Base-by-base conservation (phyloP, 2,329 filamentous ascomycete genomes). In the Trichoderma sp. region DNA sequence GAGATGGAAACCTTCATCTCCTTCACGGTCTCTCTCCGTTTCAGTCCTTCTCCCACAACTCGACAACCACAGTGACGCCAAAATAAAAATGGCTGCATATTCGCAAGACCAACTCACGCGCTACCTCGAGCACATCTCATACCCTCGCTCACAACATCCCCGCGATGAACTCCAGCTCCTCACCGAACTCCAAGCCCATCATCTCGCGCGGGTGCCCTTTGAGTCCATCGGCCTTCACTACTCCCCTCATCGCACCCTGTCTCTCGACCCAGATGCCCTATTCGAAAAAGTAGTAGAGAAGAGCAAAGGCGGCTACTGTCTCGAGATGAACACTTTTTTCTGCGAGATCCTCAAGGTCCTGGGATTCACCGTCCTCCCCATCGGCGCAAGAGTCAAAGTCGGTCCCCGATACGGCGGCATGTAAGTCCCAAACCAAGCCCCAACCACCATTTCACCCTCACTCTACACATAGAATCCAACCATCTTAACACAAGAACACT, bases 221-320 rank as follows among this genome's bases (percentile, higher is more conserved):
- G 88, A 89, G 73, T 87, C 84, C 71, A 76, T 89, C 3, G 79
- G 83, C 6, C 79, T 89, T 6, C 86, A 89, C 77, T 88, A 89
- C 78, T 80, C 81, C 8, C 74, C 75, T 18, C 75, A 79, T 74
- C 79, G 81, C 24, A 66, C 74, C 8, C 76, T 84, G 15, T 75
- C 79, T 7, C 80, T 87, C 30, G 78, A 83, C 15, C 81, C 83
- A 0, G 77, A 82, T 11, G 76, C 78, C 43, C 79, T 86, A 3
- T 87, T 83, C 74, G 73, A 79, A 51, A 87, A 86, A 73, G 76
- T 87, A 24, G 81, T 88, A 14, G 78, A 76, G 4, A 78, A 78
- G 3, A 79, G 82, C 26, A 78, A 83, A 5, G 86, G 86, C 32
- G 87, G 87, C 0, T 89, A 88, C 75, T 89, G 86, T 78, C 85